These are phyloP conservation scores for Rhodamnia rubescens DNA, from an alignment of 345 rosid genomes.

Conservation along the genomic window DNA sequence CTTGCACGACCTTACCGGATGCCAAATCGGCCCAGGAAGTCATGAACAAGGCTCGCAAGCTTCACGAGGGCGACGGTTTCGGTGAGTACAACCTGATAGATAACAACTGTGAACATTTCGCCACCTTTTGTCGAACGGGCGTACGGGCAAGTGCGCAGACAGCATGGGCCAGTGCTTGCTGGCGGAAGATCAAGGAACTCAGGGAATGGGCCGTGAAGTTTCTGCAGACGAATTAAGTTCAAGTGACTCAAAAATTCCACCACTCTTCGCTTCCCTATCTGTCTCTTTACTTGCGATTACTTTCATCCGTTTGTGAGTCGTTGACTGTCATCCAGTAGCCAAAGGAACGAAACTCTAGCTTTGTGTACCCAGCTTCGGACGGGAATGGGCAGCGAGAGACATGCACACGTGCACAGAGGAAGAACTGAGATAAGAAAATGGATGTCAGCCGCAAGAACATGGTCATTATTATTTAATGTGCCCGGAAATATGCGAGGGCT, in stretches of 20 bases:
- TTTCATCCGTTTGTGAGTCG: neutral
- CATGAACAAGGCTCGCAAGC: neutral
- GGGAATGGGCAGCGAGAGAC: neutral
- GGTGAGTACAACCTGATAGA: neutral
- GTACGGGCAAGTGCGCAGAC: neutral
- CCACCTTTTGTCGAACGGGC: neutral
- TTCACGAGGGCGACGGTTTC: neutral
- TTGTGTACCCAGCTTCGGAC: neutral
- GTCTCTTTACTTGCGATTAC: neutral
- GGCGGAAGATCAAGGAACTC: neutral
- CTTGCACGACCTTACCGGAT: neutral
- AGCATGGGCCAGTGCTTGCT: neutral
- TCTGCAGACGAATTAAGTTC: neutral
- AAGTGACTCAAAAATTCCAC: neutral
- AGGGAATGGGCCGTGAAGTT: neutral
- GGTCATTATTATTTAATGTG: neutral
- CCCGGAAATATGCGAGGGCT: neutral
- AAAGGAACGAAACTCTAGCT: neutral
- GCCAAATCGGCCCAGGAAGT: neutral
- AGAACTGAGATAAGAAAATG: neutral
- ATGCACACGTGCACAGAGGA: neutral
- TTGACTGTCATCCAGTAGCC: neutral
- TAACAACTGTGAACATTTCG: neutral
- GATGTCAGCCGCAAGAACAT: neutral
- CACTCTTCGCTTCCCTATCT: neutral